Conservation (phyloP, 2,329 filamentous ascomycete genomes). For the Nemania serpens region DNA sequence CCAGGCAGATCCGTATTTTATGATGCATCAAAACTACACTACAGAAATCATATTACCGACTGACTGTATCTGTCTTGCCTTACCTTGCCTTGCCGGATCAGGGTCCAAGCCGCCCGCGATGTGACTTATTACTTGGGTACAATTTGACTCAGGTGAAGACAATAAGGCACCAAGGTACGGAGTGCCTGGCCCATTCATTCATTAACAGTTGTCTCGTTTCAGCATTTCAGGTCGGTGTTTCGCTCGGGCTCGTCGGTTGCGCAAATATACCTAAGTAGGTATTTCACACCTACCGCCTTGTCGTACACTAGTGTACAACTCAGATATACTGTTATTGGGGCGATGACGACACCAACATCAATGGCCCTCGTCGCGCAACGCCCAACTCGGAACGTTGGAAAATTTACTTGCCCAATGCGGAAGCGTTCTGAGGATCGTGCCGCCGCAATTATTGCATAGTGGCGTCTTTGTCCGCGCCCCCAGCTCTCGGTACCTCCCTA, state of each 20-base stretch:
- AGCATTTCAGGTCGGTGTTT: slow-evolving; percentile 1
- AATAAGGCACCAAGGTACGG: no score
- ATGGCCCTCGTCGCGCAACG: not conserved
- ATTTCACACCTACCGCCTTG: not conserved
- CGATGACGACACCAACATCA: not conserved
- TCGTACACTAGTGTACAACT: not conserved
- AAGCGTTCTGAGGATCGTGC: not conserved
- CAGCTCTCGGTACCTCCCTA: not conserved
- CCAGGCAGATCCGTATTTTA: no score
- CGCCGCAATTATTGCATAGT: not conserved
- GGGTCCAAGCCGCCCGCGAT: not conserved
- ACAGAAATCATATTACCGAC: no score
- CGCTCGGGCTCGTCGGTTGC: not conserved
- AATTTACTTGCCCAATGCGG: not conserved
- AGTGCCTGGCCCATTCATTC: no score
- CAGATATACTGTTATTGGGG: not conserved
- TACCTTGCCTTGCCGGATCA: no score
- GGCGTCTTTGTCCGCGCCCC: not conserved
- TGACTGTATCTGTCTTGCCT: no score
- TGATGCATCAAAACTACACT: no score
- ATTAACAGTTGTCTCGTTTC: slow-evolving; percentile 5
- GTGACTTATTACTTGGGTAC: not conserved
- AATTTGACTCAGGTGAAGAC: not conserved
- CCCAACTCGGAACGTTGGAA: not conserved
- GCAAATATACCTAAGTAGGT: no score